These are phyloP conservation scores for Aureobasidium subglaciale DNA, from an alignment of 2,329 filamentous ascomycete species.

Conservation along the genomic window DNA sequence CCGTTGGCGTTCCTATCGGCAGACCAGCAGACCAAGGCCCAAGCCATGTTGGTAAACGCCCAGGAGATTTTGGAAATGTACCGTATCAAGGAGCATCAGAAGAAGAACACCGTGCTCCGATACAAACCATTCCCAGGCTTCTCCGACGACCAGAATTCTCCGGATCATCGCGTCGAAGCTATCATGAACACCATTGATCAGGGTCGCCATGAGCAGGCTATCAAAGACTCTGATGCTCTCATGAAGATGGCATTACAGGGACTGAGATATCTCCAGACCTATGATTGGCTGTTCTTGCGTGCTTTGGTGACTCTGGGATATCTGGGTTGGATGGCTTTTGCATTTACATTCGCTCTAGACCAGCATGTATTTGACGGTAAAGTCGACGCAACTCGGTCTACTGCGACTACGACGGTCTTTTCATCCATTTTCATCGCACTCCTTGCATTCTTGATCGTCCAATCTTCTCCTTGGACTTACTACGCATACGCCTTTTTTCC, in stretches of 20 bases:
- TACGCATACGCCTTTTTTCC: conserved; percentile 91
- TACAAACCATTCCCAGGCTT: conserved; percentile 72
- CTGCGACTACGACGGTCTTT: conserved; percentile 57
- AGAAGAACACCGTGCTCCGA: conserved; percentile 65
- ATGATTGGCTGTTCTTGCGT: conserved; percentile 94
- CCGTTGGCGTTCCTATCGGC: conserved; percentile 76
- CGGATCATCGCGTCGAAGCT: conserved; percentile 58
- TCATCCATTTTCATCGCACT: conserved; percentile 67
- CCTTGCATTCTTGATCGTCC: conserved; percentile 72
- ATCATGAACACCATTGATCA: conserved; percentile 63
- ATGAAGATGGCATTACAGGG: conserved; percentile 73
- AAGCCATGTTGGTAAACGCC: conserved; percentile 77
- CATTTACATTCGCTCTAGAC: conserved; percentile 80
- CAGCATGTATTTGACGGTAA: conserved; percentile 73
- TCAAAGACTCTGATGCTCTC: conserved; percentile 67
- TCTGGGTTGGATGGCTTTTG: conserved; percentile 91
- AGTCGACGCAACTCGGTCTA: conserved; percentile 56
- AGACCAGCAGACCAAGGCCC: conserved; percentile 66
- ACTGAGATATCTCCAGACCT: conserved; percentile 89
- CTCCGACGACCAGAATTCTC: conserved; percentile 53
- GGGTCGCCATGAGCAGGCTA: conserved; percentile 66
- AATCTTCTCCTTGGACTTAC: conserved; percentile 74
- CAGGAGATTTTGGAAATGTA: conserved; percentile 92
- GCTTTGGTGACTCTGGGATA: conserved; percentile 86
- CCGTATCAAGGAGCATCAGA: conserved; percentile 81